Conservation (phyloP, 305 asterid species). For the Euphrasia arctica region DNA sequence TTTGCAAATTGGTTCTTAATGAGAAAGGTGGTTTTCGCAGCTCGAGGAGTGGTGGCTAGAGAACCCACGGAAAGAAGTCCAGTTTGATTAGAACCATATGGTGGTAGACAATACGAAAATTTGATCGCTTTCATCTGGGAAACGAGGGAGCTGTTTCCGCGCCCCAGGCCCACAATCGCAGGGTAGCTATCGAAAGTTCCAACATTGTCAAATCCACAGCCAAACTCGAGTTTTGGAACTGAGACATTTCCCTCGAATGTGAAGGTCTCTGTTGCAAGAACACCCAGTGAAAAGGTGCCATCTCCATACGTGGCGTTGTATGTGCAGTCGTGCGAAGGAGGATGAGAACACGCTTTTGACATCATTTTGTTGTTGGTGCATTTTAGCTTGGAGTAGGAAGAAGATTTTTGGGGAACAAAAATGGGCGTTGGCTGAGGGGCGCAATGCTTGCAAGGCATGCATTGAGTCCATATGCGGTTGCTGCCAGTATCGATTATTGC, state of each 20-base stretch:
- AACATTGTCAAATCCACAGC: constrained; percentile 49
- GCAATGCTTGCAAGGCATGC: constrained; percentile 42
- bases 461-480: constrained; percentile 61
- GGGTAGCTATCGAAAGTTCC: constrained; percentile 35
- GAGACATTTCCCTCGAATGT: constrained; percentile 28
- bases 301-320: constrained; percentile 48
- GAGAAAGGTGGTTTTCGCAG: constrained; percentile 36
- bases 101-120: constrained; percentile 54
- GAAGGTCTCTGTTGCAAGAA: constrained; percentile 48
- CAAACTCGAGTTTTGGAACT: constrained; percentile 44
- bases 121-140: constrained; percentile 47
- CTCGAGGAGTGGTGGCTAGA: constrained; percentile 8
- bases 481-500: constrained; percentile 68
- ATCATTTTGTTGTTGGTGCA: constrained; percentile 26
- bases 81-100: constrained; percentile 32
- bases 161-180: constrained; percentile 60
- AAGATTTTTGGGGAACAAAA: constrained; percentile 53
- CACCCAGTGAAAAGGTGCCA: constrained; percentile 40
- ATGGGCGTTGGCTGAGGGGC: constrained; percentile 39
- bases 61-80: constrained; percentile 56
- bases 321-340: constrained; percentile 20
- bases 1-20: constrained; percentile 26
- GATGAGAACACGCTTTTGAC: too few species aligned
- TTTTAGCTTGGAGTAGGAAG: constrained; percentile 34
- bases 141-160: constrained; percentile 50